Percentiles rank a stretch among this genome's conserved stretches.
Conservation (phyloP, 352 stramenopile species). For the Phytophthora sp. region DNA sequence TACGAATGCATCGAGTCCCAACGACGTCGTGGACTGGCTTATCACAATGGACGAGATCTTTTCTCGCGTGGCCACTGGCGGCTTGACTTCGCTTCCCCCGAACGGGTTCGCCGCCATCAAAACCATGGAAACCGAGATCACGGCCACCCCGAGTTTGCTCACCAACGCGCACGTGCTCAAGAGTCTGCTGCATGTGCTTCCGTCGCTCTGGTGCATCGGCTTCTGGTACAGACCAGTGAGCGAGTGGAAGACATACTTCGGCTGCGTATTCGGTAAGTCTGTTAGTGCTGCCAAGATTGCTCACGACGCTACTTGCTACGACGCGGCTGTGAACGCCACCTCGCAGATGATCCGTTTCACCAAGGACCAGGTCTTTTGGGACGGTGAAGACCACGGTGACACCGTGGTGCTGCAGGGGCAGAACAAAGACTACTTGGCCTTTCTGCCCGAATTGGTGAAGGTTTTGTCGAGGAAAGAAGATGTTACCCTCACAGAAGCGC, state of each 20-base stretch:
- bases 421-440: constrained; percentile 41
- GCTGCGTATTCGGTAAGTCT: constrained; percentile 35
- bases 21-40: constrained; percentile 41
- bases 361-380: constrained; percentile 67
- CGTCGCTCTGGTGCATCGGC: constrained; percentile 55
- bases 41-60: constrained; percentile 50
- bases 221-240: constrained; percentile 58
- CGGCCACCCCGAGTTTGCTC: constrained; percentile 22
- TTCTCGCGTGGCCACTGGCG: constrained; percentile 46
- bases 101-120: constrained; percentile 42
- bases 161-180: constrained; percentile 38
- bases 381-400: constrained; percentile 45
- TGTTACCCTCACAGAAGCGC: constrained; percentile 39
- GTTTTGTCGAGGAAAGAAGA: constrained; percentile 29
- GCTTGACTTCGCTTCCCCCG: constrained; percentile 40
- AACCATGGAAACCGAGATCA: constrained; percentile 42
- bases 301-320: constrained; percentile 26
- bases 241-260: constrained; percentile 46
- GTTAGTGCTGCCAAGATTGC: constrained; percentile 37
- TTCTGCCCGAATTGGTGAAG: constrained; percentile 50
- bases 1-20: constrained; percentile 27
- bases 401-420: constrained; percentile 28
- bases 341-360: constrained; percentile 67
- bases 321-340: constrained; percentile 54
- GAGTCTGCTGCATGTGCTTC: constrained; percentile 41